Conservation (phyloP, 257 asterid genomes). For the Ajuga chamaepitys region DNA sequence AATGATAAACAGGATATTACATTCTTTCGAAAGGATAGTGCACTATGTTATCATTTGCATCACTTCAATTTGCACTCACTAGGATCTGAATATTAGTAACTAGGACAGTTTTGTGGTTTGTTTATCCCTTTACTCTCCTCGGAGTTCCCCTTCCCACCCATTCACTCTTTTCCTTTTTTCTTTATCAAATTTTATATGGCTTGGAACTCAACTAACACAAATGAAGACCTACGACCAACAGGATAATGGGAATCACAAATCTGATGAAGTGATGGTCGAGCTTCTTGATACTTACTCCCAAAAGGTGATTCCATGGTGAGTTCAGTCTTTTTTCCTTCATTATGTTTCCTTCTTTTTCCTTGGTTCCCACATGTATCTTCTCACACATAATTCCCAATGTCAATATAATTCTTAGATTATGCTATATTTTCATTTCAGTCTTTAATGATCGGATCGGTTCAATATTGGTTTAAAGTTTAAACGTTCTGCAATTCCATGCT, state of each 20-base stretch:
- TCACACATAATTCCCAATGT: background rate
- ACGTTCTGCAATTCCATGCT: background rate
- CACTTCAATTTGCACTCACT: slow-evolving; percentile 1
- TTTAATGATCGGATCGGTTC: background rate
- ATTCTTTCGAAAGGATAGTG: background rate
- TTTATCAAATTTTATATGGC: slow-evolving; percentile 5
- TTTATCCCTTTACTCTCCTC: background rate
- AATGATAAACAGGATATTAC: background rate
- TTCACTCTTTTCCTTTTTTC: background rate
- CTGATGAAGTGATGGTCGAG: slow-evolving; percentile 36
- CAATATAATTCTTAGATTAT: background rate
- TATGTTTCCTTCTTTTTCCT: background rate
- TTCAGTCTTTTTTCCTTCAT: background rate
- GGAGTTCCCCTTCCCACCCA: background rate
- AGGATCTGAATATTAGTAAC: background rate
- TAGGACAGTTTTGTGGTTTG: background rate
- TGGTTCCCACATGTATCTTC: background rate
- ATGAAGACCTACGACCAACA: slow-evolving; percentile 23
- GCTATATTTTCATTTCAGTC: background rate
- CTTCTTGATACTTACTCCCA: slow-evolving; percentile 70
- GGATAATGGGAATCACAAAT: slow-evolving; percentile 45
- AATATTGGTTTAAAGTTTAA: background rate
- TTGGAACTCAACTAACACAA: slow-evolving; percentile 15
- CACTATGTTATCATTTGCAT: background rate
- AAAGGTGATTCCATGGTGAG: slow-evolving; percentile 84